These are phyloP conservation scores for Paecilomyces niveus DNA, from an alignment of 2,329 filamentous ascomycete genomes.

Conservation along the genomic window DNA sequence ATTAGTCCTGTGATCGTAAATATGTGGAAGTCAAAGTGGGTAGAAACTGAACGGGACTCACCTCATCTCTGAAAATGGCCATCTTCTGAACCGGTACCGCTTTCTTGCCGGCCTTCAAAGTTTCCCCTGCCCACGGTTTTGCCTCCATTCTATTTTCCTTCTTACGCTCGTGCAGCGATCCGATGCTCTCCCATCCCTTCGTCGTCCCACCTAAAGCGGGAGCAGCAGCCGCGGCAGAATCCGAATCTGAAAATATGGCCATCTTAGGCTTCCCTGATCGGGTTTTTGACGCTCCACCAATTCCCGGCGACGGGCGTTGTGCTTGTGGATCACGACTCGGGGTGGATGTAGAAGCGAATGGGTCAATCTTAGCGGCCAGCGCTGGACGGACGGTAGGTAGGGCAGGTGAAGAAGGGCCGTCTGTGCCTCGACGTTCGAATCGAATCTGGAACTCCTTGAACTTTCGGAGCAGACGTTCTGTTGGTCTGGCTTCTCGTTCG, in stretches of 20 bases:
- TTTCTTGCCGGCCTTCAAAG: slow-evolving; percentile 77
- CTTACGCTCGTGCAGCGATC: slow-evolving; percentile 75
- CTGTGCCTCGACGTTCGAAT: slow-evolving; percentile 55
- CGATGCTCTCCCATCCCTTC: slow-evolving; percentile 88
- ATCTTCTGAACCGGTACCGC: slow-evolving; percentile 72
- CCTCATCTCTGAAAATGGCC: slow-evolving; percentile 90
- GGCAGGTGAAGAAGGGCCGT: slow-evolving; percentile 76
- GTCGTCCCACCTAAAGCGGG: slow-evolving; percentile 47
- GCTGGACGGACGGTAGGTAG: slow-evolving; percentile 76
- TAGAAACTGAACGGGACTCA: slow-evolving; percentile 52
- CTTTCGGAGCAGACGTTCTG: slow-evolving; percentile 75
- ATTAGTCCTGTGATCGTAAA: slow-evolving; percentile 99
- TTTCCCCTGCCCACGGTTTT: slow-evolving; percentile 88
- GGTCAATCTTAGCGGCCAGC: slow-evolving; percentile 77
- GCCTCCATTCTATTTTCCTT: slow-evolving; percentile 88
- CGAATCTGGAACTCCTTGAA: slow-evolving; percentile 86
- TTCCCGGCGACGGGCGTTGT: slow-evolving; percentile 43
- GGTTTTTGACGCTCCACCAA: slow-evolving; percentile 43
- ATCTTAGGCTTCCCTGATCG: slow-evolving; percentile 74
- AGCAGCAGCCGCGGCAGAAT: slow-evolving; percentile 52
- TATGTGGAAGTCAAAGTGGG: slow-evolving; percentile 49
- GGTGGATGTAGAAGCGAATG: slow-evolving; percentile 55
- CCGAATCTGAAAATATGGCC: slow-evolving; percentile 79
- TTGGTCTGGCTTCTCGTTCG: slow-evolving; percentile 77
- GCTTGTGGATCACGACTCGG: slow-evolving; percentile 63